phyloP scores from a whole-genome alignment of 176 grass and related monocot species.

The Puya raimondii region DNA sequence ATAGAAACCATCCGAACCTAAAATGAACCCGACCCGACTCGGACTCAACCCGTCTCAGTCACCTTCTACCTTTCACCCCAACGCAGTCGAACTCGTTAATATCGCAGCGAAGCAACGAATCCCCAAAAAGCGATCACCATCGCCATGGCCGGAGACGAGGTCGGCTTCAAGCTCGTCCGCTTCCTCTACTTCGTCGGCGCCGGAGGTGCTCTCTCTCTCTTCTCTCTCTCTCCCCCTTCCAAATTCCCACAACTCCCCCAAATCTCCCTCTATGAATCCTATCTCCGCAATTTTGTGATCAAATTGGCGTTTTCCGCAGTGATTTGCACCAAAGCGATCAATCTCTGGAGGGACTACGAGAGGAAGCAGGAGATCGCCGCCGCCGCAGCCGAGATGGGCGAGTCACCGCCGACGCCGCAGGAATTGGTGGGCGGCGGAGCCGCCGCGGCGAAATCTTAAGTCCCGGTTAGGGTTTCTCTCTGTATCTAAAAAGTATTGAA shows the following conservation, averaged over 20 bases:
- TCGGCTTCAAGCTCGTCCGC: conserved; percentile 64
- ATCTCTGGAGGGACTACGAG: conserved; percentile 64
- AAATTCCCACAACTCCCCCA: too few relatives aligned
- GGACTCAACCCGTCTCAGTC: too few relatives aligned
- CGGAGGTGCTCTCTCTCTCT: conserved; percentile 31
- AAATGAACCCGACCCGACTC: too few relatives aligned
- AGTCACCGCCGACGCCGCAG: conserved; percentile 16
- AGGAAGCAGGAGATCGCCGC: conserved; percentile 45
- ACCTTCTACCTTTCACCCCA: too few relatives aligned
- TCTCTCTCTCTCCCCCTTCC: background rate
- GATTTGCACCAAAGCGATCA: conserved; percentile 91
- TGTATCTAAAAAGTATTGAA: too few relatives aligned
- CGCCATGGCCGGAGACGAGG: conserved; percentile 39
- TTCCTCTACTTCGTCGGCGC: conserved; percentile 83
- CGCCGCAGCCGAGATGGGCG: conserved; percentile 14
- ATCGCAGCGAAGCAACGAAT: background rate
- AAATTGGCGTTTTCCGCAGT: conserved; percentile 27
- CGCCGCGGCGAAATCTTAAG: conserved; percentile 49
- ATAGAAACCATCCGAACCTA: too few relatives aligned
- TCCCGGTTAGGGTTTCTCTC: conserved; percentile 33
- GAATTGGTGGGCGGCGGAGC: conserved; percentile 18
- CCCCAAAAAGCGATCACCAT: background rate
- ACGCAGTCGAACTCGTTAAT: background rate
- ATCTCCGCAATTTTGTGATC: background rate
- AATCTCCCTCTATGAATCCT: background rate